phyloP scores from a whole-genome alignment of 768 basidiomycete genomes.

The Macrolepiota albuminosa region DNA sequence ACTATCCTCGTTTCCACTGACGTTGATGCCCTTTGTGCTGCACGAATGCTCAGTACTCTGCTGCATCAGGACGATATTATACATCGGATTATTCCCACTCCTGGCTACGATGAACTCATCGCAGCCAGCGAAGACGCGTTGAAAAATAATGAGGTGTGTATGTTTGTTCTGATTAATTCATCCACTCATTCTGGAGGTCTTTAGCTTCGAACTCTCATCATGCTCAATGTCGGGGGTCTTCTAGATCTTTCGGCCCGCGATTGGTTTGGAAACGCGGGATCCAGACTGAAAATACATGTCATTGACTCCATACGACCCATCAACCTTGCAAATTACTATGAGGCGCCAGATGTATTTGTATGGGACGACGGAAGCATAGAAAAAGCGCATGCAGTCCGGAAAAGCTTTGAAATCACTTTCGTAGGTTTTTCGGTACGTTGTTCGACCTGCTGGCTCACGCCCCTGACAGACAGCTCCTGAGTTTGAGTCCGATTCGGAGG shows the following conservation, averaged over 20 bases:
- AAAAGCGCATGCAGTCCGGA: slow-evolving; percentile 61
- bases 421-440: slow-evolving; percentile 36
- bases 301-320: slow-evolving; percentile 93
- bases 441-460: background rate
- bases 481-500: slow-evolving; percentile 33
- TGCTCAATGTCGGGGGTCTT: slow-evolving; percentile 89
- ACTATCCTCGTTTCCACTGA: slow-evolving; percentile 85
- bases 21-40: slow-evolving; percentile 89
- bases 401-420: slow-evolving; percentile 81
- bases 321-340: slow-evolving; percentile 84
- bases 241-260: slow-evolving; percentile 71
- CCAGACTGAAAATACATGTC: slow-evolving; percentile 74
- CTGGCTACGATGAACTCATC: slow-evolving; percentile 77
- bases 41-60: slow-evolving; percentile 82
- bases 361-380: slow-evolving; percentile 92
- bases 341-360: slow-evolving; percentile 60
- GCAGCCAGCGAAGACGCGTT: slow-evolving; percentile 59
- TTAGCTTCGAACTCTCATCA: slow-evolving; percentile 83
- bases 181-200: background rate
- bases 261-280: slow-evolving; percentile 73
- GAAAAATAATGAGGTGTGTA: slow-evolving; percentile 59
- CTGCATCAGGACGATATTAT: slow-evolving; percentile 93
- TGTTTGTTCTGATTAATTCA: background rate
- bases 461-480: slow-evolving; percentile 69
- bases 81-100: slow-evolving; percentile 85